Conservation (phyloP, 2,329 filamentous ascomycete species). For the Diplodia intermedia region DNA sequence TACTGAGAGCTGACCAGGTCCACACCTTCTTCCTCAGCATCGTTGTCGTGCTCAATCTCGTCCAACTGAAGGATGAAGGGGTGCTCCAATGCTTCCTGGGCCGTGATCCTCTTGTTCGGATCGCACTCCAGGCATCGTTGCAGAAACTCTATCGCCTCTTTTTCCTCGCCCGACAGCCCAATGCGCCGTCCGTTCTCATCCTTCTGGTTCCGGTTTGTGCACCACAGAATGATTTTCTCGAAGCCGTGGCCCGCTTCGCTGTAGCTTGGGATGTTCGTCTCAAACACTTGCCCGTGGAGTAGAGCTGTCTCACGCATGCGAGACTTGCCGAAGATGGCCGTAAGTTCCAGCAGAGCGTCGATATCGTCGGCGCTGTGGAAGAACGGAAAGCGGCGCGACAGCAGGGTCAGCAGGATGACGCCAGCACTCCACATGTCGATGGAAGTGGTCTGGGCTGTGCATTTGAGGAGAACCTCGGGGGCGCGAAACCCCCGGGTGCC, state of each 20-base stretch:
- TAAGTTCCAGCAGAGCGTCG: slow-evolving; percentile 96
- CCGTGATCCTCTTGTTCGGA: slow-evolving; percentile 65
- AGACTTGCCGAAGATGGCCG: slow-evolving; percentile 86
- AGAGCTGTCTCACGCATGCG: slow-evolving; percentile 84
- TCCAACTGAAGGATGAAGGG: slow-evolving; percentile 64
- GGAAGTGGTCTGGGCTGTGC: slow-evolving; percentile 87
- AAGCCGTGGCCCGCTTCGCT: slow-evolving; percentile 83
- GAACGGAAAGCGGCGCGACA: slow-evolving; percentile 92
- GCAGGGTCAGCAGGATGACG: slow-evolving; percentile 94
- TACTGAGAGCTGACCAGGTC: slow-evolving; percentile 26
- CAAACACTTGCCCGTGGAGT: slow-evolving; percentile 88
- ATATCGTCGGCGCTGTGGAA: slow-evolving; percentile 99
- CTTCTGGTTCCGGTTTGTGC: slow-evolving; percentile 75
- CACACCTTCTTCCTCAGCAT: slow-evolving; percentile 17
- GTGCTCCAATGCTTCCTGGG: slow-evolving; percentile 66
- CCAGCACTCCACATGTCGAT: slow-evolving; percentile 98
- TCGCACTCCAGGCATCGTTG: slow-evolving; percentile 77
- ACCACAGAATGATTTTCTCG: slow-evolving; percentile 96
- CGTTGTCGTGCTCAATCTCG: slow-evolving; percentile 15
- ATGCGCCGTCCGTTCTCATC: slow-evolving; percentile 55
- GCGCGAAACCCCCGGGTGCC: slow-evolving; percentile 95
- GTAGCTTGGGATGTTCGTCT: slow-evolving; percentile 91
- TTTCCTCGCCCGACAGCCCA: slow-evolving; percentile 71
- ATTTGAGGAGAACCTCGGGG: slow-evolving; percentile 96
- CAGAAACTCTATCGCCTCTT: slow-evolving; percentile 75